Evolutionary conservation across 331 rosid genomes (phyloP), one percentile per base, ranked within the genome.

Genomic region (Malus hybrid): DNA sequence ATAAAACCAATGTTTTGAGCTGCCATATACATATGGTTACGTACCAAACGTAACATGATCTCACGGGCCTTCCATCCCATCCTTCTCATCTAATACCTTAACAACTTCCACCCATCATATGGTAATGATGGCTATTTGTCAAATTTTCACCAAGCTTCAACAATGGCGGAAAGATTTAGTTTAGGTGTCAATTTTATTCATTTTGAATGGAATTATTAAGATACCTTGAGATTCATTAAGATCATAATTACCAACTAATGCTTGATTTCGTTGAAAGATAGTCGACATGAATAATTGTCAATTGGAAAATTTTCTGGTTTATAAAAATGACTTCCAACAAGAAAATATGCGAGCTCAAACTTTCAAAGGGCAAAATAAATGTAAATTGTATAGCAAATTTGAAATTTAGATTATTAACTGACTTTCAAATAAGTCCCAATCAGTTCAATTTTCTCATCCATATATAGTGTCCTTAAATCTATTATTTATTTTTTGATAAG

Each of bases 51-150:
- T 70, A 30, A 70, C 64, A 39, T 39, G 46, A 32, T 20, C 53
- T 72, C 76, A 72, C 76, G 76, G 76, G 76, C 34, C 13, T 36
- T 58, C 10, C 26, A 62, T 28, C 65, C 56, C 52, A 55, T 71
- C 64, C 64, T 52, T 70, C 74, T 30, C 14, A 32, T n/a, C 33
- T 52, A 52, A 52, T 15, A 52, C 57, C 57, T 3, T 6, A 52
- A 15, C 57, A 52, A 52, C 57, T 52, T 52, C 20, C 7, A 16
- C 20, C 46, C 57, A 52, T 52, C 57, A 39, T 39, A 39, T 9
- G 46, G 46, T 39, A 39, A 39, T 69, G 73, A 50, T 69, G 62
- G 14, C 18, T 50, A 70, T 70, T 28, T 50, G 26, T 70, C 28
- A 15, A 26, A 52, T 29, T 19, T 29, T n/a, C 64, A 19, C 5